Evolutionary conservation across 345 rosid genomes (phyloP).

Genomic region (Anacardium occidentale): DNA sequence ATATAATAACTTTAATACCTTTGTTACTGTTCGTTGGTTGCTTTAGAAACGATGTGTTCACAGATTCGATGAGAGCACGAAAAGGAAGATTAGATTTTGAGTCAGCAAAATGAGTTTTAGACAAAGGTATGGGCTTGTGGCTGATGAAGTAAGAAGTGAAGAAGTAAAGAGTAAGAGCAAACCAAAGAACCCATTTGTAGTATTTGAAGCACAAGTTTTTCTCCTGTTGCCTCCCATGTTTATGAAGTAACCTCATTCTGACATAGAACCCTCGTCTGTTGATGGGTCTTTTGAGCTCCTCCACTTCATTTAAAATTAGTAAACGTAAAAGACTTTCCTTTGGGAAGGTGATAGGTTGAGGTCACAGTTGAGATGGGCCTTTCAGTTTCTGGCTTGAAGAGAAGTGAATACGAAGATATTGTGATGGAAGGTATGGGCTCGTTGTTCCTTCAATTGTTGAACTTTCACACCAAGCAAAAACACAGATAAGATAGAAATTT

Average conservation of each 20-base stretch:
- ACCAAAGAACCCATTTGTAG: slow-evolving; percentile 86
- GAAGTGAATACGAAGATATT: slow-evolving; percentile 55
- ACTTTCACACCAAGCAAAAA: slow-evolving; percentile 17
- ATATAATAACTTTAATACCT: slow-evolving; percentile 30
- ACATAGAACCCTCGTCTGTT: slow-evolving; percentile 45
- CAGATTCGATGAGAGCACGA: slow-evolving; percentile 67
- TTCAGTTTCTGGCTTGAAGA: slow-evolving; percentile 45
- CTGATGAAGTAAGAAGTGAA: slow-evolving; percentile 61
- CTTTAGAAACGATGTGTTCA: slow-evolving; percentile 28
- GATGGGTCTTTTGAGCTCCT: slow-evolving; percentile 40
- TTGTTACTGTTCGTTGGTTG: slow-evolving; percentile 27
- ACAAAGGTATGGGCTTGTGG: slow-evolving; percentile 51
- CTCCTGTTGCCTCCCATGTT: slow-evolving; percentile 43
- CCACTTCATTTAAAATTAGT: slow-evolving; percentile 42
- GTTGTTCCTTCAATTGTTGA: slow-evolving; percentile 41
- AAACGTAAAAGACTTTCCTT: neutral
- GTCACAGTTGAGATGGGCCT: slow-evolving; percentile 45
- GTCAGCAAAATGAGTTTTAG: slow-evolving; percentile 33
- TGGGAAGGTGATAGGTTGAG: slow-evolving; percentile 11
- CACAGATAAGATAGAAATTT: neutral
- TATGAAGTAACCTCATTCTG: slow-evolving; percentile 46
- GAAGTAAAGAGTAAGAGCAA: slow-evolving; percentile 69
- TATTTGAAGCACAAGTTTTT: slow-evolving; percentile 47
- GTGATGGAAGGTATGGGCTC: slow-evolving; percentile 37
- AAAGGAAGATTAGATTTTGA: slow-evolving; percentile 51